Base-by-base conservation (phyloP, 768 basidiomycete species). In the Psilocybe cyanescens region DNA sequence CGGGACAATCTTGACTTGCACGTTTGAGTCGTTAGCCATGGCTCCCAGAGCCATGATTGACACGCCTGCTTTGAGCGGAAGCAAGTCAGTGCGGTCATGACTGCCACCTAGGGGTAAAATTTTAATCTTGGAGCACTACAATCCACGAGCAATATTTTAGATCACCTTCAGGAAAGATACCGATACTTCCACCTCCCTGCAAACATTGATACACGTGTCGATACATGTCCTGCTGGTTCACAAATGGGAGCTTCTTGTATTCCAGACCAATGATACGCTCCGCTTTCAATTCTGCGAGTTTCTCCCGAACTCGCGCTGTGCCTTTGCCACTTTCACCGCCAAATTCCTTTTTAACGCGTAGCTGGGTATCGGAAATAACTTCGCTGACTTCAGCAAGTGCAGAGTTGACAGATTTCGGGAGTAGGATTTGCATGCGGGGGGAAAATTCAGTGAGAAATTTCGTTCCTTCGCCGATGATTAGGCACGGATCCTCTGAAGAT, bases 1-100 rank as follows among this genome's bases (percentile, higher is more conserved):
- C 72, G 95, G 87, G 71, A 96, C 95, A 63, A 99, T 94, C 74
- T 94, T 92, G 71, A 99, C 95, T 65, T 88, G 86, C 37, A 96
- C 81, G 60, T 79, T 85, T 4, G 95, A 89, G 71, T 98, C 86
- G 63, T 91, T 91, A 8, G 93, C 93, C 94, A 99, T 97, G 4
- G 97, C 96, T 28, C 97, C 97, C 8, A 99, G 83, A 24, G 97
- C 96, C 96, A 99, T 99, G 68, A 99, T 86, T 1, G 95, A 92
- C 37, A 99, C 96, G 4, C 97, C 97, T 30, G 97, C 97, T 77
- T 99, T 99, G 44, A 99, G 83, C 2, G 97, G 97, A 17, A 99
- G 85, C 53, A 99, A 83, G 75, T 99, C 95, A 8, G 94, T 96
- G 44, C 97, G 90, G 76, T 99, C 97, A 74, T 99, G 97, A 60